Percentiles rank a stretch among this genome's conserved stretches.
These are phyloP conservation scores for Diaporthe aspalathi DNA, from an alignment of 2,329 filamentous ascomycete genomes.

Conservation along the genomic window DNA sequence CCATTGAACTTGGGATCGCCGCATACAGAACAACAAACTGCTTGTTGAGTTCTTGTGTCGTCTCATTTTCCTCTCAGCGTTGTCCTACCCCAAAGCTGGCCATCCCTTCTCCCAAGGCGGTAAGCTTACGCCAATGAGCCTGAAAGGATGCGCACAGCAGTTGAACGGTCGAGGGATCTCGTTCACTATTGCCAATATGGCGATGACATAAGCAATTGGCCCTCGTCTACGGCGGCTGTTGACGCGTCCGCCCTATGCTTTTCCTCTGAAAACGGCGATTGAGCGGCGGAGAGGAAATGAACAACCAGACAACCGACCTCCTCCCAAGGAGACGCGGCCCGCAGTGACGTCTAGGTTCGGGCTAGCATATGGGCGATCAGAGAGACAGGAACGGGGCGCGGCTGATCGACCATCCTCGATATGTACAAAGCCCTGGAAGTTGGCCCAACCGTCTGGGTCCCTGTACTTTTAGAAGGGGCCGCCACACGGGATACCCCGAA, in stretches of 20 bases:
- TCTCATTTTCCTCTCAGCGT: neutral
- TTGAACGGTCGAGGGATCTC: neutral
- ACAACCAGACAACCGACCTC: neutral
- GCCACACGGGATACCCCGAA: constrained; percentile 27
- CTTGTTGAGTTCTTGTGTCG: neutral
- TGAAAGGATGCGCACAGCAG: neutral
- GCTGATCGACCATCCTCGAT: constrained; percentile 18
- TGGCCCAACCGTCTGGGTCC: neutral
- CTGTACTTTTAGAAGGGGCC: constrained; percentile 15
- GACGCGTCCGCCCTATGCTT: constrained; percentile 2
- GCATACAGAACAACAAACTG: no score
- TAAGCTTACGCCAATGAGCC: constrained; percentile 17
- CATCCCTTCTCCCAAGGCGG: neutral
- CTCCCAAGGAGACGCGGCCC: neutral
- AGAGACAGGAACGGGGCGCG: constrained; percentile 9
- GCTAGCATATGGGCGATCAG: constrained; percentile 2
- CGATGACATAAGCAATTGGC: neutral
- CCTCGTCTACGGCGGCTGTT: neutral
- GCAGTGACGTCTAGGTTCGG: constrained; percentile 7
- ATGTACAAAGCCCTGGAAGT: neutral
- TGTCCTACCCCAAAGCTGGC: constrained; percentile 22
- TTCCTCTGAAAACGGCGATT: constrained; percentile 8
- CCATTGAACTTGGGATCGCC: no score
- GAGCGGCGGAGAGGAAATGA: constrained; percentile 15
- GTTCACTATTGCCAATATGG: constrained; percentile 28